Percentiles rank a stretch among this genome's conserved stretches.
Conservation (phyloP, 371 early-diverging fungal genomes). For the Mortierella sp. region DNA sequence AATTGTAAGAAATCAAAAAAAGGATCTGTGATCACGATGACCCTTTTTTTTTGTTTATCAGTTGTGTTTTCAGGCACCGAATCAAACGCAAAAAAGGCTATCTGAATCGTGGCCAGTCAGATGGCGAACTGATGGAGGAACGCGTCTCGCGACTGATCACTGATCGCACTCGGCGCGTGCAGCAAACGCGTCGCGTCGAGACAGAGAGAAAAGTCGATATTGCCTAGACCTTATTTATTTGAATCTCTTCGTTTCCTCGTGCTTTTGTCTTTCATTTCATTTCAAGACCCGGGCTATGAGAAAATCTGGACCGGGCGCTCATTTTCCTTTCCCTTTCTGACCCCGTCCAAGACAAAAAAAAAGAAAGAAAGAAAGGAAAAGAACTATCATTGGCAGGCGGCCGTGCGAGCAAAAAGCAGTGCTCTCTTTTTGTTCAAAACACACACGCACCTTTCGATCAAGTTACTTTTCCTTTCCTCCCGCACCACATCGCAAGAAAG, state of each 20-base stretch:
- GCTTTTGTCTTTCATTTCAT: background rate
- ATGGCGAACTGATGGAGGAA: background rate
- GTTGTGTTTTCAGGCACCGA: background rate
- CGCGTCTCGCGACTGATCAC: background rate
- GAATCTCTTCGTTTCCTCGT: background rate
- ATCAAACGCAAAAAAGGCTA: background rate
- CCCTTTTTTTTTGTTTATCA: background rate
- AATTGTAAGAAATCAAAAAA: background rate
- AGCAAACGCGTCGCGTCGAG: background rate
- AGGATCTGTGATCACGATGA: background rate
- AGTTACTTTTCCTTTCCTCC: background rate
- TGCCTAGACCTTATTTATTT: background rate
- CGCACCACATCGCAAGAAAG: background rate
- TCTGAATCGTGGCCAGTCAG: slow-evolving; percentile 8
- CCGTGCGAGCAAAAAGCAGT: slow-evolving; percentile 1
- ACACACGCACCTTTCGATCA: background rate
- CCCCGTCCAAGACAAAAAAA: background rate
- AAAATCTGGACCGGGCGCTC: slow-evolving; percentile 2
- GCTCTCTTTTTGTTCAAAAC: background rate
- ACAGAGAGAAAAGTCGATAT: background rate
- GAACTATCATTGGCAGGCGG: background rate
- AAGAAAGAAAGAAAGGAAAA: too few relatives aligned
- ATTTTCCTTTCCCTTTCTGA: background rate
- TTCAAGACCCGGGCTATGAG: background rate
- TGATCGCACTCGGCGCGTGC: background rate